Evolutionary conservation across 1,139 yeast species (phyloP), one percentile per base, ranked within the genome.

Genomic region (Candida tropicalis): DNA sequence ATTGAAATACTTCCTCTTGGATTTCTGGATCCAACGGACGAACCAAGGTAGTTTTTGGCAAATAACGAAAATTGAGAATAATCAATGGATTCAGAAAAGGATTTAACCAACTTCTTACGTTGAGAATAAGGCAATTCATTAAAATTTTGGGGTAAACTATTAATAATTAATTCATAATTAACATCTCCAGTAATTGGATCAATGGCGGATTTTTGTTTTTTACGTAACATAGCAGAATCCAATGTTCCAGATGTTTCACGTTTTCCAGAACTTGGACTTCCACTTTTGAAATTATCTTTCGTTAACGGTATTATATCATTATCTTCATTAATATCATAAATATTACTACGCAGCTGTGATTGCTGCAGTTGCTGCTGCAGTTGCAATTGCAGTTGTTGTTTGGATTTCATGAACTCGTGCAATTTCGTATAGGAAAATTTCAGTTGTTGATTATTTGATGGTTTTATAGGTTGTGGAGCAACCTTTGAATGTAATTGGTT

Each of bases 91-190:
- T 86, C 87, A 18, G 83, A 73, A 34, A 81, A 62, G 10, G 82
- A 79, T 42, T 72, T 66, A 5, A 86, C 72, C 25, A 81, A 54
- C 53, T 74, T 80, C 48, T 80, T 79, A 36, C 95, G 66, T 55
- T 83, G 87, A 4, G 87, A 81, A 57, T 84, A 85, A 0, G 91
- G 88, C 46, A 84, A 65, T 12, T 79, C 80, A 39, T 74, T 69
- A 56, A 83, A 86, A 55, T 84, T 77, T 1, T 73, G 66, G 0
- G 95, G 93, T 31, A 82, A 62, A 45, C 75, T 68, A 45, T 63
- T 66, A 15, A 73, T 52, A 22, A 75, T 63, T 36, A 59, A 49
- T 46, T 71, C 76, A 53, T 68, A 72, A 47, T 66, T 63, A 20
- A 65, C 50, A 25, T 63, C 72, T 11, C 65, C 70, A 5, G 62